Evolutionary conservation across 2,329 filamentous ascomycete species (phyloP), one percentile per base, ranked within the genome.

Genomic region (Fusarium longipes): DNA sequence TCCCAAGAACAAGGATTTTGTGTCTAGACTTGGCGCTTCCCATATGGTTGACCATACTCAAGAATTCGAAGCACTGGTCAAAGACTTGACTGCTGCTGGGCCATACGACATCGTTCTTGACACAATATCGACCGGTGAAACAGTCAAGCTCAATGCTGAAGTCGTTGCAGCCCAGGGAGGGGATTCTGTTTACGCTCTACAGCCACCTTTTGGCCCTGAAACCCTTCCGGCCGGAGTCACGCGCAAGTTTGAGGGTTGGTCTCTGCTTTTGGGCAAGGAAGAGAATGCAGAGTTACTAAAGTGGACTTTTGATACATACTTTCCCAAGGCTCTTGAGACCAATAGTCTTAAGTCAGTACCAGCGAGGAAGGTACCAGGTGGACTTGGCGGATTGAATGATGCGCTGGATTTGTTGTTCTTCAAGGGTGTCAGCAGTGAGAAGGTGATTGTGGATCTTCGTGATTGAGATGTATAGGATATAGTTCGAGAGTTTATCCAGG

Each of bases 241-340:
- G 3, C 66, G 66, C 29, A 44, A 50, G 18, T 70, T 70, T n/a
- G 63, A 70, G 12, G 63, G 67, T 1, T 70, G 67, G 67, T 70
- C 67, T 38, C 36, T 70, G 18, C 40, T 70, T 5, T 15, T 70
- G 9, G 66, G 57, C 6, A 67, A 65, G 48, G 66, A 57, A 10
- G 66, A 70, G 15, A 49, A 70, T 18, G 36, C 40, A 18, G 50
- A 63, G 27, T 12, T 70, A 2, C 29, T 70, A 2, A 39, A 56
- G 5, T 70, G 66, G 67, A 70, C 39, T 15, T 70, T 70, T 40
- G 20, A 29, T 8, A 62, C 67, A 22, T 70, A 70, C 24, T 67
- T 70, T 1, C 48, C 47, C 3, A 54, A 61, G 25, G 58, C 66
- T 18, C 54, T 69, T 30, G 57, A 52, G 12, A 60, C 45, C 3